Evolutionary conservation across 1,284 basidiomycete species (phyloP).

Genomic region (Dichomitus squalens): DNA sequence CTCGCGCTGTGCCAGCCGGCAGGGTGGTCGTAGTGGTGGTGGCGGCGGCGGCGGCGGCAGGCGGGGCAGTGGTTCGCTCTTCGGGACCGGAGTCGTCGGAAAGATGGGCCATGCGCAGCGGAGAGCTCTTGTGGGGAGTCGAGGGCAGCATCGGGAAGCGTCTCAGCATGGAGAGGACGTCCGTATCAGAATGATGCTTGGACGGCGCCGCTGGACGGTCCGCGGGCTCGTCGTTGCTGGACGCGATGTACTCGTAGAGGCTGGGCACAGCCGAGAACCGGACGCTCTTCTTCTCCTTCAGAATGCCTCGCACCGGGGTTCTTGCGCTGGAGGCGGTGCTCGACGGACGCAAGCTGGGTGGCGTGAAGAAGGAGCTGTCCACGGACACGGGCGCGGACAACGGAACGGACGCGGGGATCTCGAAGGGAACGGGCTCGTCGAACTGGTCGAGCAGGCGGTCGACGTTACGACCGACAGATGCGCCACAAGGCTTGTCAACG

Average conservation of each 20-base stretch:
- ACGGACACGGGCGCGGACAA: not conserved
- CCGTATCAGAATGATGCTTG: conserved; percentile 3
- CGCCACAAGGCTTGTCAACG: conserved; percentile 11
- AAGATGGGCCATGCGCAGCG: conserved; percentile 15
- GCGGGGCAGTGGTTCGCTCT: not conserved
- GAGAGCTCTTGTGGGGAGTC: conserved; percentile 14
- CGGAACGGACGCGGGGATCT: conserved; percentile 12
- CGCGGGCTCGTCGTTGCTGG: not conserved
- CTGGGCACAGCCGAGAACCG: conserved; percentile 36
- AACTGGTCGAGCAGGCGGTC: conserved; percentile 9
- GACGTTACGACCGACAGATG: conserved; percentile 9
- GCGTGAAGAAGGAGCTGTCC: conserved; percentile 15
- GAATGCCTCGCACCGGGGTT: conserved; percentile 34
- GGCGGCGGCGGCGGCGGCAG: not conserved
- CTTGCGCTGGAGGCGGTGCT: conserved; percentile 27
- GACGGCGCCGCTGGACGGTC: not conserved
- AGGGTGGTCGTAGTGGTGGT: not conserved
- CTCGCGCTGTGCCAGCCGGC: no score
- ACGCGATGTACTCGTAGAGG: conserved; percentile 24
- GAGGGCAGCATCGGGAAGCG: not conserved
- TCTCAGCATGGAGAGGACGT: not conserved
- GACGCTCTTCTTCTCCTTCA: conserved; percentile 40
- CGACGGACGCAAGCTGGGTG: conserved; percentile 21
- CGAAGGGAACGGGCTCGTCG: conserved; percentile 30
- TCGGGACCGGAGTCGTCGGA: conserved; percentile 2